Evolutionary conservation across 1,284 basidiomycete species (phyloP).

Genomic region (Rhodotorula glutinis): DNA sequence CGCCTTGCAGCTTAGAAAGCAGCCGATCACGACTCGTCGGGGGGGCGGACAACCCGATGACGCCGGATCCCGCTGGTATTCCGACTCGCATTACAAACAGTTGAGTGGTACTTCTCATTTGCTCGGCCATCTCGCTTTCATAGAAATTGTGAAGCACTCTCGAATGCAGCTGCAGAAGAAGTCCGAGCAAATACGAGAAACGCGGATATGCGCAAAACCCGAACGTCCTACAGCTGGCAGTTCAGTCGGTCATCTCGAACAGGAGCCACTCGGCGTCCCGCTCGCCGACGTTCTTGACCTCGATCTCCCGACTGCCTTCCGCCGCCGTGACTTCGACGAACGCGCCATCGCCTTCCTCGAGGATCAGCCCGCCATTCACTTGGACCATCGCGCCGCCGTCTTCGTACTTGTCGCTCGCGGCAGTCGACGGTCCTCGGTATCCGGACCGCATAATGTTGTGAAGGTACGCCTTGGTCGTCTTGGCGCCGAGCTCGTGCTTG

Average conservation of each 20-base stretch:
- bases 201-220: too few species aligned
- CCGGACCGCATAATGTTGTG: conserved; percentile 66
- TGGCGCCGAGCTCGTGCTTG: conserved; percentile 46
- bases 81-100: too few species aligned
- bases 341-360: conserved; percentile 66
- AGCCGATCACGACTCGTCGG: too few species aligned
- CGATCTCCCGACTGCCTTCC: conserved; percentile 45
- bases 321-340: conserved; percentile 56
- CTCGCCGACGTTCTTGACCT: conserved; percentile 60
- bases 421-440: conserved; percentile 61
- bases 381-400: conserved; percentile 46
- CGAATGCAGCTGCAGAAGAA: too few species aligned
- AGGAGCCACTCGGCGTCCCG: conserved; percentile 64
- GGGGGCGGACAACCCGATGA: too few species aligned
- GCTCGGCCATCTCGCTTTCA: too few species aligned
- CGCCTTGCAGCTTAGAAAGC: too few species aligned
- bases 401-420: conserved; percentile 51
- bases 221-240: too few species aligned
- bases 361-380: conserved; percentile 28
- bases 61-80: too few species aligned
- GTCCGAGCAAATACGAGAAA: too few species aligned
- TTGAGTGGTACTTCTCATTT: too few species aligned
- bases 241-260: conserved; percentile 56
- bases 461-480: conserved; percentile 53
- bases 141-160: too few species aligned